Evolutionary conservation across 352 stramenopile species (phyloP).

Genomic region (Phytophthora ramorum): DNA sequence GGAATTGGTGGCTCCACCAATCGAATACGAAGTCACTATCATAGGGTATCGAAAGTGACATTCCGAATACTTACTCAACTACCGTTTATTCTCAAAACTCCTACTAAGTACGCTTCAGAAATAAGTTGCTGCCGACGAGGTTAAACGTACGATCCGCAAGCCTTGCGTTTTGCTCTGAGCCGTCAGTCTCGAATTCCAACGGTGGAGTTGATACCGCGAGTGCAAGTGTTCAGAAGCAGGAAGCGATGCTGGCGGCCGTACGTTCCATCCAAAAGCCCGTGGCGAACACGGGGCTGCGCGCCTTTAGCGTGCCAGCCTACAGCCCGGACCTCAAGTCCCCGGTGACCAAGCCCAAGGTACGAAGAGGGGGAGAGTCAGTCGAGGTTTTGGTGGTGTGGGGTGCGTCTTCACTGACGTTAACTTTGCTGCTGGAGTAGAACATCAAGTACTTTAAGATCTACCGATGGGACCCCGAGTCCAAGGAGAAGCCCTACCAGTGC

Average conservation of each 20-base stretch:
- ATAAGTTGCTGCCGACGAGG: slow-evolving; percentile 8
- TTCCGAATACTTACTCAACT: neutral
- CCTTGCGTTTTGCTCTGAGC: slow-evolving; percentile 15
- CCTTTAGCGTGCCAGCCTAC: slow-evolving; percentile 60
- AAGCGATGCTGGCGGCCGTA: slow-evolving; percentile 41
- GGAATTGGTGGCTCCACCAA: slow-evolving; percentile 26
- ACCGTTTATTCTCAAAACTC: neutral
- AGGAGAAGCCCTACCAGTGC: slow-evolving; percentile 94
- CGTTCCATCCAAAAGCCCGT: slow-evolving; percentile 46
- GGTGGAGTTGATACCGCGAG: slow-evolving; percentile 19
- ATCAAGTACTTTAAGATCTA: slow-evolving; percentile 99
- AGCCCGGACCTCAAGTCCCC: slow-evolving; percentile 80
- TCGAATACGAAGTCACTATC: slow-evolving; percentile 3
- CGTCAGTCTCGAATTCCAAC: slow-evolving; percentile 51
- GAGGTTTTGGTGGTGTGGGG: slow-evolving; percentile 22
- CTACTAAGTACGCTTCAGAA: slow-evolving; percentile 29
- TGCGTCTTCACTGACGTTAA: slow-evolving; percentile 2
- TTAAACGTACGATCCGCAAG: slow-evolving; percentile 36
- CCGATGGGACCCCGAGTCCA: slow-evolving; percentile 97
- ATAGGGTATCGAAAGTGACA: neutral
- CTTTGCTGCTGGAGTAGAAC: slow-evolving; percentile 59
- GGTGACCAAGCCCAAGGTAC: slow-evolving; percentile 77
- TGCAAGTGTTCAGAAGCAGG: slow-evolving; percentile 15
- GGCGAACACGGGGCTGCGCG: slow-evolving; percentile 50
- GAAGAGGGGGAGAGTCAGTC: neutral